These are phyloP conservation scores for Colletotrichum trifolii DNA, from an alignment of 2,329 filamentous ascomycete species.

Conservation along the genomic window DNA sequence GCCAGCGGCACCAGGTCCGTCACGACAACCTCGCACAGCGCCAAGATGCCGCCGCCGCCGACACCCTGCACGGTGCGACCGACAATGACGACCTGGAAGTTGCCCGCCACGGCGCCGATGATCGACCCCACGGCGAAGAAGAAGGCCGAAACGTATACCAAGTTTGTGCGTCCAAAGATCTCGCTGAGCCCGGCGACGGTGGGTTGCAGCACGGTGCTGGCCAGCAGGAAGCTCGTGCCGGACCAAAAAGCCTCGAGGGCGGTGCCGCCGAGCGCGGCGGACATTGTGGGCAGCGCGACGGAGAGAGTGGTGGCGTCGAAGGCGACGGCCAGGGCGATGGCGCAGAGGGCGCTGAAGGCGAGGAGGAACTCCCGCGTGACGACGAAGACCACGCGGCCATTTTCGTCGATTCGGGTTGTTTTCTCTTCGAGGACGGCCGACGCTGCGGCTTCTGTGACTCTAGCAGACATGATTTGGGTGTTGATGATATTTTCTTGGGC, in stretches of 20 bases:
- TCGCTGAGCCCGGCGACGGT: slow-evolving; percentile 50
- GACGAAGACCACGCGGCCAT: slow-evolving; percentile 43
- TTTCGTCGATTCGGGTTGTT: slow-evolving; percentile 15
- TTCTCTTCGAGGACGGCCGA: slow-evolving; percentile 8
- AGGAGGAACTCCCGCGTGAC: slow-evolving; percentile 53
- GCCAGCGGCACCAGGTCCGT: slow-evolving; percentile 58
- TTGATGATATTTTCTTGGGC: neutral
- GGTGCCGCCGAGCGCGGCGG: slow-evolving; percentile 60
- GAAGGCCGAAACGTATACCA: slow-evolving; percentile 43
- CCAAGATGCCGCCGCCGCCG: slow-evolving; percentile 61
- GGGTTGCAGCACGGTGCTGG: slow-evolving; percentile 71
- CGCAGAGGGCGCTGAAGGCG: slow-evolving; percentile 61
- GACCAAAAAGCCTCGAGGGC: slow-evolving; percentile 77
- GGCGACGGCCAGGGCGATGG: slow-evolving; percentile 70
- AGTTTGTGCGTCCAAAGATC: slow-evolving; percentile 48
- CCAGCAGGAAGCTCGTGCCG: slow-evolving; percentile 76
- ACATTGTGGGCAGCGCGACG: slow-evolving; percentile 63
- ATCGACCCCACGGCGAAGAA: slow-evolving; percentile 55
- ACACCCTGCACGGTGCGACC: slow-evolving; percentile 64
- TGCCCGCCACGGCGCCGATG: slow-evolving; percentile 47
- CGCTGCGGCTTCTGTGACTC: slow-evolving; percentile 6
- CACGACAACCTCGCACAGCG: slow-evolving; percentile 57
- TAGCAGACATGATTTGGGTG: neutral
- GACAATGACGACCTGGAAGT: slow-evolving; percentile 50
- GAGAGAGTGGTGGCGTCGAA: slow-evolving; percentile 74